Base-by-base conservation (phyloP, 805 yeast genomes). In the Yarrowia sp. region DNA sequence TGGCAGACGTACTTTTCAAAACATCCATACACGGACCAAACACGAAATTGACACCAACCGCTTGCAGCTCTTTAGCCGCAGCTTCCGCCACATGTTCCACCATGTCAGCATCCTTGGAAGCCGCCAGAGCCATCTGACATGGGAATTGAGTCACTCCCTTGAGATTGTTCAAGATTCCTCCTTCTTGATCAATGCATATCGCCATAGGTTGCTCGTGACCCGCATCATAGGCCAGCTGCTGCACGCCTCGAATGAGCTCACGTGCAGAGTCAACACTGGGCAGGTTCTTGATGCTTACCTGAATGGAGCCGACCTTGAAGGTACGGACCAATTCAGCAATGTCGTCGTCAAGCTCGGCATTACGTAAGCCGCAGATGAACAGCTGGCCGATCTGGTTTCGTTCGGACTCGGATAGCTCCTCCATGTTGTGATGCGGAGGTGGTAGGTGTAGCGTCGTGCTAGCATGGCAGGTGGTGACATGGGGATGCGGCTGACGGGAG, bases 11-110 rank as follows among this genome's bases (percentile, higher is more conserved):
- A 68, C 82, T 83, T 50, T 86, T 80, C 51, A 84, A 81, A 13
- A 84, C 86, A 71, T 85, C 89, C 43, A 85, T 76, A 1, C 84
- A 88, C 0, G 89, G 89, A 0, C 88, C 89, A 69, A 85, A 74
- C 22, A 80, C 76, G 68, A 85, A 80, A 73, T 78, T 80, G 64
- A 85, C 78, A 9, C 89, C 89, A 10, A 85, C 79, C n/a, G 81
- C 74, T 61, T 76, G 77, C 22, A 51, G 35, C 28, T 51, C 58
- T 10, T 51, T 51, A 3, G 58, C 58, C 1, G 43, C 43, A 4
- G 58, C 58, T 17, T 51, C 58, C 0, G 58, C 58, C 14, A 51
- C 58, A 3, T 32, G 17, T 11, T 51, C 58, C 22, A 51, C 58
- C 3, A 51, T 32, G 14, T 36, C 58, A 1, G 22, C 8, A 10